phyloP scores from a whole-genome alignment of 768 basidiomycete species.

The Leucocoprinus leucothites region DNA sequence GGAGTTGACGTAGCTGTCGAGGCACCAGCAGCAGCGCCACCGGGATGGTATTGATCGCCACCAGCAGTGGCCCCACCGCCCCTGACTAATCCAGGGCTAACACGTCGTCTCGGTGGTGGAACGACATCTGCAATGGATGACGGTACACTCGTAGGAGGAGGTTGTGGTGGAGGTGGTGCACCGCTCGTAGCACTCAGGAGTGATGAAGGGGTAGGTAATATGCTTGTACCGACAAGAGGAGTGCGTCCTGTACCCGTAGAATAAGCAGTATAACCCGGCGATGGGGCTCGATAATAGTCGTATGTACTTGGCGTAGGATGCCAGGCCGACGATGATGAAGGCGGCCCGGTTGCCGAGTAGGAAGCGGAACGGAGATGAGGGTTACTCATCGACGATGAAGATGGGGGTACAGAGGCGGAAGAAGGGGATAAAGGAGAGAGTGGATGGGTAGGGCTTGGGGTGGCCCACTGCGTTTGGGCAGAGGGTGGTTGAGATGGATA shows the following conservation, averaged over 20 bases:
- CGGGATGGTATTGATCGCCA: slow-evolving; percentile 30
- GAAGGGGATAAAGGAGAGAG: slow-evolving; percentile 25
- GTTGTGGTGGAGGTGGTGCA: not conserved
- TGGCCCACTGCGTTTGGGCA: slow-evolving; percentile 6
- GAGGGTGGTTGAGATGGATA: not conserved
- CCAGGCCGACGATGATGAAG: not conserved
- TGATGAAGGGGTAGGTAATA: slow-evolving; percentile 22
- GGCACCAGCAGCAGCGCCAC: slow-evolving; percentile 16
- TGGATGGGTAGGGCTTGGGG: slow-evolving; percentile 24
- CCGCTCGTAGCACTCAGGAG: not conserved
- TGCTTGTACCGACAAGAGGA: slow-evolving; percentile 28
- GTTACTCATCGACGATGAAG: slow-evolving; percentile 4
- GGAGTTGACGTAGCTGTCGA: slow-evolving; percentile 35
- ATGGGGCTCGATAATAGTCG: slow-evolving; percentile 25
- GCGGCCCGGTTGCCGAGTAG: slow-evolving; percentile 7
- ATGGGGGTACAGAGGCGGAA: not conserved
- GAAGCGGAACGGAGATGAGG: slow-evolving; percentile 5
- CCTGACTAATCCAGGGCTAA: slow-evolving; percentile 49
- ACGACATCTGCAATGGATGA: slow-evolving; percentile 44
- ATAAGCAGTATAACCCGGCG: slow-evolving; percentile 25
- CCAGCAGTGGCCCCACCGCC: slow-evolving; percentile 16
- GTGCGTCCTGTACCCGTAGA: slow-evolving; percentile 17
- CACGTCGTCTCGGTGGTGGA: slow-evolving; percentile 54
- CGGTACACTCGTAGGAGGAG: too few relatives aligned
- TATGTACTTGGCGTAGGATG: slow-evolving; percentile 2